Base-by-base conservation (phyloP, 1,284 basidiomycete species). In the Microbotryum intermedium region DNA sequence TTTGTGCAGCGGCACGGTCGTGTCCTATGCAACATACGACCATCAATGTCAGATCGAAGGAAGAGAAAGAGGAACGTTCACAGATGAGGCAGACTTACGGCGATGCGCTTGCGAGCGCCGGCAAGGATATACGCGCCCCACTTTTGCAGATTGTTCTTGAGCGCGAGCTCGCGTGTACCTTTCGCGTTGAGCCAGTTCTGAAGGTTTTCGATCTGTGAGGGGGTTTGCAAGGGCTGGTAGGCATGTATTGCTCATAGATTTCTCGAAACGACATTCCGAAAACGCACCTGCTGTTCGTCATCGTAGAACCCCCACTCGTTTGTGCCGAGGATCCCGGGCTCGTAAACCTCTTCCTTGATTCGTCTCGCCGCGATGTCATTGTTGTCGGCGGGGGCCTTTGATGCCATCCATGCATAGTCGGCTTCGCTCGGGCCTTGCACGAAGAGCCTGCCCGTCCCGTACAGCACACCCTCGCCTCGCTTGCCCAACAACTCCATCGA, bases 251-350 rank as follows among this genome's bases (percentile, higher is more conserved):
- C 50, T 50, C 28, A 34, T 64, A 64, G 48, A 57, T 42, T 39
- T 56, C 44, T 25, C 4, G 34, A n/a, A 29, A 20, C 7, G 43
- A 28, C 28, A 21, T 11, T 50, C 25, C 26, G n/a, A 18, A 47
- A 39, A 42, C 72, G 76, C 63, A 92, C 91, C 83, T 91, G 85
- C 70, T 95, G 90, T 6, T 86, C 75, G 64, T 88, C 85, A 56
- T 87, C 85, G 76, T 89, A 97, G 29, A 84, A 84, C 10, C 82
- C 92, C 94, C 94, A 98, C 70, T 94, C 86, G 57, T 84, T 85
- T 23, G 84, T 76, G 13, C 76, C 80, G 42, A 97, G 78, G 66
- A 85, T 80, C 9, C 84, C 84, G 16, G 85, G 84, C 58, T 81
- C 80, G 8, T 85, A 46, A 6, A 56, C 61, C 28, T 63, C 61